These are phyloP conservation scores for Suhomyces terraborum DNA, from an alignment of 1,139 yeast species.

Conservation along the genomic window DNA sequence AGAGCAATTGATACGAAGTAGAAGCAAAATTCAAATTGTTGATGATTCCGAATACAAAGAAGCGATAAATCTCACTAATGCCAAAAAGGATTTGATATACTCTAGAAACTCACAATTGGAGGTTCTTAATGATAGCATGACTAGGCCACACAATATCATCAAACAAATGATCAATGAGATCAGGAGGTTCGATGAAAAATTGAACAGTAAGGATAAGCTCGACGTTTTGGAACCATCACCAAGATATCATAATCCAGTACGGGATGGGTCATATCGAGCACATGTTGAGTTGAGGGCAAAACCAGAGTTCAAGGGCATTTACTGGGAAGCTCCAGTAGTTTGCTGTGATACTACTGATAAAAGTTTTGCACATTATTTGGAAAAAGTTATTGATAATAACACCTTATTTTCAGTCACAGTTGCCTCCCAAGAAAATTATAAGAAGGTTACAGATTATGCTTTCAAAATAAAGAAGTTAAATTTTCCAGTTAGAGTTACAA, in stretches of 20 bases:
- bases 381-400: constrained; percentile 55
- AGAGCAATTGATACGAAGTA: constrained; percentile 18
- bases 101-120: constrained; percentile 14
- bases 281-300: constrained; percentile 35
- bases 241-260: constrained; percentile 29
- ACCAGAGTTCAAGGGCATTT: constrained; percentile 37
- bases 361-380: constrained; percentile 56
- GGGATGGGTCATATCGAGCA: constrained; percentile 34
- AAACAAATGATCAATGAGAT: constrained; percentile 10
- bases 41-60: constrained; percentile 23
- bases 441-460: constrained; percentile 36
- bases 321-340: constrained; percentile 78
- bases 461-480: constrained; percentile 30
- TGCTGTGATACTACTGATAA: constrained; percentile 57
- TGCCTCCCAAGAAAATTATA: constrained; percentile 44
- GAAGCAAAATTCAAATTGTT: constrained; percentile 17
- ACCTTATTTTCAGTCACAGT: constrained; percentile 54
- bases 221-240: constrained; percentile 38
- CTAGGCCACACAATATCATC: constrained; percentile 13
- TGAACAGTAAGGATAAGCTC: constrained; percentile 55
- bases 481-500: constrained; percentile 39
- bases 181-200: constrained; percentile 25
- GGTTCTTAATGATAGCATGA: constrained; percentile 11
- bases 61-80: constrained; percentile 17
- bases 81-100: constrained; percentile 16